A percentile compares a stretch with the other conserved stretches of the same genome.
Conservation (phyloP, 2,329 filamentous ascomycete species). For the Cladophialophora carrionii region DNA sequence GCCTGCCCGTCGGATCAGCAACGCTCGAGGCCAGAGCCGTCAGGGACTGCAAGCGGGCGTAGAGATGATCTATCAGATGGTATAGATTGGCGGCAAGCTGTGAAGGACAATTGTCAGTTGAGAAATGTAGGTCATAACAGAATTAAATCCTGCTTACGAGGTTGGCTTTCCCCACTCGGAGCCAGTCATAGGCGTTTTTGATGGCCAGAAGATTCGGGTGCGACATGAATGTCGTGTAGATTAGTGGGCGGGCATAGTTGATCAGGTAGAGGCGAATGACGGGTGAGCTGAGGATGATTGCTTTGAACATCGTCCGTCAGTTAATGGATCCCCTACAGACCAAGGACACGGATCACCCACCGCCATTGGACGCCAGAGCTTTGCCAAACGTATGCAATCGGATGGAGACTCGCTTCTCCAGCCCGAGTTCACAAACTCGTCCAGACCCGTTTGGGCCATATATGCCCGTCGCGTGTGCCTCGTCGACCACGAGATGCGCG, state of each 20-base stretch:
- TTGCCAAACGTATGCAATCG: slow-evolving; percentile 59
- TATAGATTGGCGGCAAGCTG: slow-evolving; percentile 54
- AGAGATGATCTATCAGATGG: slow-evolving; percentile 52
- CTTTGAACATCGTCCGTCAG: slow-evolving; percentile 49
- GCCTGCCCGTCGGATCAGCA: slow-evolving; percentile 46
- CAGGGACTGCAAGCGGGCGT: slow-evolving; percentile 50
- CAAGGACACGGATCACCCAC: slow-evolving; percentile 47
- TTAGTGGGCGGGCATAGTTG: slow-evolving; percentile 75
- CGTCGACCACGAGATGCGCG: slow-evolving; percentile 59
- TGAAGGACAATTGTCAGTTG: slow-evolving; percentile 5
- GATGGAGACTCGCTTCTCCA: slow-evolving; percentile 57
- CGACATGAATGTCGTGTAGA: slow-evolving; percentile 73
- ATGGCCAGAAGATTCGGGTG: slow-evolving; percentile 65
- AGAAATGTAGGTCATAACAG: slow-evolving; percentile 25
- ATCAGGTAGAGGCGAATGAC: slow-evolving; percentile 67
- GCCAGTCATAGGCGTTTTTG: slow-evolving; percentile 59
- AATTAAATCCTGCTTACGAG: slow-evolving; percentile 43
- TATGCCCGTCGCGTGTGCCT: slow-evolving; percentile 59
- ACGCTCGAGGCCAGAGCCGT: slow-evolving; percentile 33
- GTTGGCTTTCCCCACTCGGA: slow-evolving; percentile 57
- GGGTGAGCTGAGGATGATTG: slow-evolving; percentile 64
- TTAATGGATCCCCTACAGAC: neutral
- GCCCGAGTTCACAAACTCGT: slow-evolving; percentile 54
- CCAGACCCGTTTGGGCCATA: slow-evolving; percentile 56
- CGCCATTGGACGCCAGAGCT: slow-evolving; percentile 65